Conservation (phyloP, 768 basidiomycete genomes). For the Auriculariales sp. region DNA sequence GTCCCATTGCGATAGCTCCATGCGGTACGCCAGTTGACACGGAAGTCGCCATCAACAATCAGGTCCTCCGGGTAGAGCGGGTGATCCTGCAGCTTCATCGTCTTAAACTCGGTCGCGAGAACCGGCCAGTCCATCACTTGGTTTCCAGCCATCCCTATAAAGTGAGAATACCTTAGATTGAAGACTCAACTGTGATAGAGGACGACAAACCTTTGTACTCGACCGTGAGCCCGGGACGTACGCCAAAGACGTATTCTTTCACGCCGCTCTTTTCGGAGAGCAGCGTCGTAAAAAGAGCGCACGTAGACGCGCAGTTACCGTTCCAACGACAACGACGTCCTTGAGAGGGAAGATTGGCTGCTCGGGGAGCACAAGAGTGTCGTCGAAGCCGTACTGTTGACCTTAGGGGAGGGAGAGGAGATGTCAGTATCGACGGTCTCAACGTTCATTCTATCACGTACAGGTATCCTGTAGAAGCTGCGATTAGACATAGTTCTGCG, state of each 20-base stretch:
- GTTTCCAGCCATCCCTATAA: constrained; percentile 12
- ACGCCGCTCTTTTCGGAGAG: constrained; percentile 43
- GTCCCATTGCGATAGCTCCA: constrained; percentile 30
- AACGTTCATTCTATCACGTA: too few species aligned
- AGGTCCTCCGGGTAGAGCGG: constrained; percentile 10
- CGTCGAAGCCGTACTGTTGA: background rate
- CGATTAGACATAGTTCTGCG: too few species aligned
- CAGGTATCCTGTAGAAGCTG: constrained; percentile 14
- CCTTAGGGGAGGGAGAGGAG: too few species aligned
- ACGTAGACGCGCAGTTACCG: constrained; percentile 39
- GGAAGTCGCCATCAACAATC: constrained; percentile 24
- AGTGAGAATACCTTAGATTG: too few species aligned
- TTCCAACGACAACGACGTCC: constrained; percentile 17
- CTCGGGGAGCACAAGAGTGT: constrained; percentile 20
- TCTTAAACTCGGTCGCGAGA: background rate
- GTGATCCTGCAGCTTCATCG: constrained; percentile 1
- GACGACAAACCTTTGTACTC: constrained; percentile 19
- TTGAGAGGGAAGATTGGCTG: constrained; percentile 33
- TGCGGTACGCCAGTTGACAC: constrained; percentile 36
- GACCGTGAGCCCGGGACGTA: constrained; percentile 33
- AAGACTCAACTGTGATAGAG: too few species aligned
- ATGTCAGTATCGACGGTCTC: too few species aligned
- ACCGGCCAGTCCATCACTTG: background rate
- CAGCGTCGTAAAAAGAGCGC: constrained; percentile 46
- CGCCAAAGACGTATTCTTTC: constrained; percentile 41